Evolutionary conservation across 306 rosid genomes (phyloP), one percentile per base, ranked within the genome.

Genomic region (Argentina anserina): DNA sequence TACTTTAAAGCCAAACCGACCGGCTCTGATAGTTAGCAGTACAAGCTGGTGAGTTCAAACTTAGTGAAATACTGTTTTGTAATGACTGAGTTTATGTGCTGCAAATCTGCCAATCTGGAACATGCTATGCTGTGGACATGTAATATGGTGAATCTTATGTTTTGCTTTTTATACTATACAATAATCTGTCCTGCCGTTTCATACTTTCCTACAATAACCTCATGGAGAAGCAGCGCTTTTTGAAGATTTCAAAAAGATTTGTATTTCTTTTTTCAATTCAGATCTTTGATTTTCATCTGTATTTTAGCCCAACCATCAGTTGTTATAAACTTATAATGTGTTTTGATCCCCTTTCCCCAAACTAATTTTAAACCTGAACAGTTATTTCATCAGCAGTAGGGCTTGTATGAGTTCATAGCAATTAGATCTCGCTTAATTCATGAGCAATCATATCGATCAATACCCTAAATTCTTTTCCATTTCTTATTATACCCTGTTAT

Each of bases 11-110:
- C 86, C 86, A 80, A 87, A 83, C 82, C 81, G 96, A 49, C 93
- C 99, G 13, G 95, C 97, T 60, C 89, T 94, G 75, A 85, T 94
- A 66, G 95, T 94, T 73, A 94, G 99, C 92, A 91, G 99, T 74
- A 94, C 99, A 7, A 94, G 99, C 86, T 94, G 99, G 99, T 91
- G 60, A 76, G 89, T 67, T 70, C 42, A 43, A 70, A 67, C 39
- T 65, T 55, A 40, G 2, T 60, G 34, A 45, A 77, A 67, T 72
- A 41, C 42, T 31, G 29, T 12, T 31, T 12, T 21, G 21, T 21
- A 14, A 18, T 53, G 17, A 21, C 13, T 8, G 45, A 15, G 7
- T 11, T 26, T 58, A 33, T 56, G 21, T 42, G 5, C 67, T 28
- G 4, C 43, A 53, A 42, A 25, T 46, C 28, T 29, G 59, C 42